A percentile compares a stretch with the other conserved stretches of the same genome.
phyloP scores from a whole-genome alignment of 2,329 filamentous ascomycete species.

The Coniochaeta sp. region DNA sequence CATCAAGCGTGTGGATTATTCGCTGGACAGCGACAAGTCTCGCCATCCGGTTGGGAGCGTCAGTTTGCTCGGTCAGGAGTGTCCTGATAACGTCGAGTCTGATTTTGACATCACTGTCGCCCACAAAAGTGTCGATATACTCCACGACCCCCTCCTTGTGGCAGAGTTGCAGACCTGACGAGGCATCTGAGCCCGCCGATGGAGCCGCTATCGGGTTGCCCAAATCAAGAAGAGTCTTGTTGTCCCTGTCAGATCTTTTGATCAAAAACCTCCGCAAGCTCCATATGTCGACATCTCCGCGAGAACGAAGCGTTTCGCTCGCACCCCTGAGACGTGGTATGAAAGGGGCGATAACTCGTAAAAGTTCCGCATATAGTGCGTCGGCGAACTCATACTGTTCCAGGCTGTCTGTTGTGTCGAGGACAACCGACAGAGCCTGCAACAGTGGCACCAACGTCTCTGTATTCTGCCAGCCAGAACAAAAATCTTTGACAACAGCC shows the following conservation, averaged over 20 bases:
- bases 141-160: constrained; percentile 18
- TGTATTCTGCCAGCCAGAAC: background rate
- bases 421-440: background rate
- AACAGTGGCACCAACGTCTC: background rate
- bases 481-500: background rate
- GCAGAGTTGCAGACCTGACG: constrained; percentile 11
- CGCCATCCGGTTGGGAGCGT: constrained; percentile 24
- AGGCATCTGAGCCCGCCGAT: constrained; percentile 13
- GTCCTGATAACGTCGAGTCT: constrained; percentile 31
- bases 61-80: constrained; percentile 24
- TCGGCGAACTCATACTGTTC: background rate
- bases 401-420: background rate
- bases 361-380: background rate
- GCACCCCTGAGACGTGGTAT: background rate
- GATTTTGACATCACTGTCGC: constrained; percentile 12
- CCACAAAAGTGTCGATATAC: constrained; percentile 20
- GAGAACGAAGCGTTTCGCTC: background rate
- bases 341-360: background rate
- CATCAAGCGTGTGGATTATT: constrained; percentile 28
- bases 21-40: constrained; percentile 37
- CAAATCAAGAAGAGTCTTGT: constrained; percentile 9
- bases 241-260: background rate
- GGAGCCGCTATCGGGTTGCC: background rate
- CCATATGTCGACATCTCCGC: background rate
- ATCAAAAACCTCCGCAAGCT: background rate